These are phyloP conservation scores for Flaveria floridana DNA, from an alignment of 140 eudicot species.

Conservation along the genomic window DNA sequence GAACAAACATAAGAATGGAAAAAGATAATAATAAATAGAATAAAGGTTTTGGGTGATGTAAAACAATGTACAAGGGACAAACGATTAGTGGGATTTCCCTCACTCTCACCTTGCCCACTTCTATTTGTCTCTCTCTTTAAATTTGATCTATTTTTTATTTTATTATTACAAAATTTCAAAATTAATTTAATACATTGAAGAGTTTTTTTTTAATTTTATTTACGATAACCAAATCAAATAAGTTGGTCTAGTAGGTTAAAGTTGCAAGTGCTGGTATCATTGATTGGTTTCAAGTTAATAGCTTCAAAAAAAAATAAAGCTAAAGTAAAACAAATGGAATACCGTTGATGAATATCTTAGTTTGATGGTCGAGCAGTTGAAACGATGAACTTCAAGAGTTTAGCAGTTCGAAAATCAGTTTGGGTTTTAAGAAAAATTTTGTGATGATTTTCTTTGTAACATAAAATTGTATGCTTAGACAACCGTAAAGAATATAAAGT, in stretches of 20 bases:
- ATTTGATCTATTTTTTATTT: not conserved
- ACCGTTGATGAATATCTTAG: not conserved
- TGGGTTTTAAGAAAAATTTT: not conserved
- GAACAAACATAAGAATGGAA: conserved; percentile 43
- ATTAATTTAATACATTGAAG: not conserved
- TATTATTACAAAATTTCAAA: not conserved
- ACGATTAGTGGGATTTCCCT: conserved; percentile 50
- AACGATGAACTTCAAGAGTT: not conserved
- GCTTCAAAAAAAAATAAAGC: not conserved
- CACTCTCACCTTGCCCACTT: conserved; percentile 39
- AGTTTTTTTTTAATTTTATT: no score
- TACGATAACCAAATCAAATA: no score
- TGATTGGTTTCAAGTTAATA: not conserved
- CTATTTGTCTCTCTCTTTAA: conserved; percentile 27
- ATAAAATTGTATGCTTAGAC: not conserved
- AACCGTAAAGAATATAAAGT: not conserved
- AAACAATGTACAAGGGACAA: conserved; percentile 46
- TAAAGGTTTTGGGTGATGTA: conserved; percentile 36
- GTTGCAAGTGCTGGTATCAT: not conserved
- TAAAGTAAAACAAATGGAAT: not conserved
- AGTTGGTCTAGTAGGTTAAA: not conserved
- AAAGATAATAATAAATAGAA: conserved; percentile 29
- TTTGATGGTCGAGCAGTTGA: not conserved
- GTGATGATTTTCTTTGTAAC: not conserved
- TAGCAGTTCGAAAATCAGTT: not conserved